These are phyloP conservation scores for Cladorrhinum sp. DNA, from an alignment of 2,329 filamentous ascomycete species.

Conservation along the genomic window DNA sequence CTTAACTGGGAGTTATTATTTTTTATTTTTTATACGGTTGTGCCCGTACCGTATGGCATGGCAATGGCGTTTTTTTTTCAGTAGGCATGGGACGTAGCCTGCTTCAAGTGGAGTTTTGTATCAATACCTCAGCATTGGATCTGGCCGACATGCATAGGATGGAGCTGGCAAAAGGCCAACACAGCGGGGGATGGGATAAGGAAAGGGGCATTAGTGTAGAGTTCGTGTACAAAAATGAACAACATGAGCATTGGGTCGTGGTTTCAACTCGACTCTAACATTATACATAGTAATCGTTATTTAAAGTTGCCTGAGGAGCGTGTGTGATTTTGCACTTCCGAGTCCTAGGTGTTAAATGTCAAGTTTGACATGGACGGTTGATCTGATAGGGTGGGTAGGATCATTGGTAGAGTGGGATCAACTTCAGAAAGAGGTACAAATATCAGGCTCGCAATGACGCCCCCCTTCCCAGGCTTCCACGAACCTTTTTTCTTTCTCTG, in stretches of 20 bases:
- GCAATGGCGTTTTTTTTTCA: constrained; percentile 24
- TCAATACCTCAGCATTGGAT: constrained; percentile 31
- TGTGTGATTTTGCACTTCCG: too few species aligned
- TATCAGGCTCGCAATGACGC: neutral
- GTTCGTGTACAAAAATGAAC: constrained; percentile 8
- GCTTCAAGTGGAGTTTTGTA: constrained; percentile 23
- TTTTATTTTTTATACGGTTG: constrained; percentile 9
- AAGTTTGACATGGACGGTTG: too few species aligned
- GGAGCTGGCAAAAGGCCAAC: constrained; percentile 14
- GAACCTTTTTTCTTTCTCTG: neutral
- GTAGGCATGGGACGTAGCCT: constrained; percentile 7
- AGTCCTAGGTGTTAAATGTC: too few species aligned
- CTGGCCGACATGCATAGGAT: constrained; percentile 27
- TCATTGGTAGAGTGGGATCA: neutral
- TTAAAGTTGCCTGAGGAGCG: too few species aligned
- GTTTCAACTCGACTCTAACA: neutral
- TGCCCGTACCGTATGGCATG: constrained; percentile 21
- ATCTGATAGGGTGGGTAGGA: neutral
- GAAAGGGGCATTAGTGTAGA: constrained; percentile 9
- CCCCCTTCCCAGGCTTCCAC: neutral
- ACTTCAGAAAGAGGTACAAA: neutral
- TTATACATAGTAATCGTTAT: neutral
- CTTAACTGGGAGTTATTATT: constrained; percentile 8
- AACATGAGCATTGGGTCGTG: constrained; percentile 1
- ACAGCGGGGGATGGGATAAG: neutral